Evolutionary conservation across 116 monocot species (phyloP).

Genomic region (Iris pallida): DNA sequence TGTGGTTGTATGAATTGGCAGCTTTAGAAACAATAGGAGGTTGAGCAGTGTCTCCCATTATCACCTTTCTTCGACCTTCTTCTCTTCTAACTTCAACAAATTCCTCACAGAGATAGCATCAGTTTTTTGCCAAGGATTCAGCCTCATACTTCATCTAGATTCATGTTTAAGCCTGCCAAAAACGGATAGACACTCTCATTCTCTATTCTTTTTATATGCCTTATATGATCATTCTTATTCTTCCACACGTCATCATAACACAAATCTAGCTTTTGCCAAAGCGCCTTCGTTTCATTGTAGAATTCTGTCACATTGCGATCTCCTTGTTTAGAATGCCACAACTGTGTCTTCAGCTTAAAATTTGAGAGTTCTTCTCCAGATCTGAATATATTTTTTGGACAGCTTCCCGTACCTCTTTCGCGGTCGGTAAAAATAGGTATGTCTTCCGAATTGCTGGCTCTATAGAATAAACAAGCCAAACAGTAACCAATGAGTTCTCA

Average conservation of each 20-base stretch:
- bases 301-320: not conserved
- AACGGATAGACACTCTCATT: not conserved
- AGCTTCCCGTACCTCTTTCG: not conserved
- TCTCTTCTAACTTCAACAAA: not conserved
- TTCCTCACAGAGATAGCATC: not conserved
- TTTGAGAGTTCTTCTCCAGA: not conserved
- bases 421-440: not conserved
- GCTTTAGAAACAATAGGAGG: not conserved
- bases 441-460: not conserved
- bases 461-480: not conserved
- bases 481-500: not conserved
- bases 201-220: not conserved
- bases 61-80: not conserved
- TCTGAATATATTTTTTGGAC: not conserved
- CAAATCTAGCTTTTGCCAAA: not conserved
- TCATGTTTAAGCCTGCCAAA: not conserved
- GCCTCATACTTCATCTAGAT: not conserved
- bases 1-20: not conserved
- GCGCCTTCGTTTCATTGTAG: not conserved
- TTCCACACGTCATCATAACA: not conserved
- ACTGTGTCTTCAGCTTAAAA: not conserved
- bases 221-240: not conserved
- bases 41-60: not conserved
- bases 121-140: not conserved
- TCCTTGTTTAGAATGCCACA: not conserved